Conservation (phyloP, 2,329 filamentous ascomycete species). For the Fusarium vanettenii region DNA sequence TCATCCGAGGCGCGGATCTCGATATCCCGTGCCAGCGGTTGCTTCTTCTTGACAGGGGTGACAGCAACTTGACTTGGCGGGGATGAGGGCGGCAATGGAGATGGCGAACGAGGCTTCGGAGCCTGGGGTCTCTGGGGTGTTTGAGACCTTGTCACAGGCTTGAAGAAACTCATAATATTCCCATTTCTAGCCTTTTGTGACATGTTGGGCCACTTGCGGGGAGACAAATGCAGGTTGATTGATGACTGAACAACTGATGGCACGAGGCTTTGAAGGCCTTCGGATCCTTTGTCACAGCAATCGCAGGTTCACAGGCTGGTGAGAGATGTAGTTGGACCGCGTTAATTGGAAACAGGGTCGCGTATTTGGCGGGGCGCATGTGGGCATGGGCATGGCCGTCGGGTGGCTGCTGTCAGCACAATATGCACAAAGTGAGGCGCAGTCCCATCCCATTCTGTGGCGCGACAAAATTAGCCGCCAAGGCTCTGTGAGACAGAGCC, state of each 20-base stretch:
- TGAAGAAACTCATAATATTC: conserved; percentile 55
- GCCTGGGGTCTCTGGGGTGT: conserved; percentile 14
- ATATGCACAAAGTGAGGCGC: background rate
- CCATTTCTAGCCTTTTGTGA: conserved; percentile 44
- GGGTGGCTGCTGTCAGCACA: conserved; percentile 17
- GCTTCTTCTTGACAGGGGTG: conserved; percentile 39
- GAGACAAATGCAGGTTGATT: background rate
- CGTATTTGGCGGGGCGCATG: conserved; percentile 14
- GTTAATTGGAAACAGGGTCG: conserved; percentile 29
- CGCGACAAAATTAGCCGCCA: conserved; percentile 6
- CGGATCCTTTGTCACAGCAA: background rate
- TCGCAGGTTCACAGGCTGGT: conserved; percentile 14
- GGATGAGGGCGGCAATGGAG: conserved; percentile 40
- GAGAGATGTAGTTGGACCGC: conserved; percentile 17
- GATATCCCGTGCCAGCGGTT: conserved; percentile 59
- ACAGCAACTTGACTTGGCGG: conserved; percentile 36
- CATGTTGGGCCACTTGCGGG: conserved; percentile 24
- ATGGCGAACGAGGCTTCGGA: conserved; percentile 20
- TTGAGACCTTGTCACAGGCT: conserved; percentile 40
- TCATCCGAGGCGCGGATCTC: conserved; percentile 79
- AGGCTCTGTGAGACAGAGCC: background rate
- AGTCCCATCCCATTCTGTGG: conserved; percentile 26
- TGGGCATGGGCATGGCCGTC: background rate
- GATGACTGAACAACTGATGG: background rate
- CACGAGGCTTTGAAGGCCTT: background rate